These are phyloP conservation scores for Oenanthe sinensis DNA, from an alignment of 129 eudicot genomes.

Conservation along the genomic window DNA sequence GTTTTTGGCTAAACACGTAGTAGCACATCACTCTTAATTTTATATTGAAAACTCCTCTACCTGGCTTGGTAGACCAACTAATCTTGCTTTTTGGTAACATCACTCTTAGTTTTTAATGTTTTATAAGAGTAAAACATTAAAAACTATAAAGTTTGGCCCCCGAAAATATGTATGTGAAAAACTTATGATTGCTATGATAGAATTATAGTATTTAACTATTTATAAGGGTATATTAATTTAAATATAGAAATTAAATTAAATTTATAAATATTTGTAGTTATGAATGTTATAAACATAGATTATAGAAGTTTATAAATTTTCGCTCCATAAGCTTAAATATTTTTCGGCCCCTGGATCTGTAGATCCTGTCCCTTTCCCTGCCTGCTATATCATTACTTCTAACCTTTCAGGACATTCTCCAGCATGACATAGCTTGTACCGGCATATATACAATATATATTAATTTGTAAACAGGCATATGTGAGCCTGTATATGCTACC, in stretches of 20 bases:
- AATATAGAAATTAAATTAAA: too few species aligned
- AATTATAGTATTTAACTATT: too few species aligned
- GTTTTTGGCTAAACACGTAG: background rate
- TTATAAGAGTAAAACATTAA: background rate
- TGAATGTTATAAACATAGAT: too few species aligned
- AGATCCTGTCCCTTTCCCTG: background rate
- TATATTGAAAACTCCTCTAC: background rate
- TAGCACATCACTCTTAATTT: background rate
- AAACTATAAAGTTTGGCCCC: too few species aligned
- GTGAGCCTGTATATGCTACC: background rate
- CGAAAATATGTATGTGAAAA: background rate
- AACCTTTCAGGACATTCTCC: background rate
- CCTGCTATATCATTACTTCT: background rate
- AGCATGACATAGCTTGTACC: background rate
- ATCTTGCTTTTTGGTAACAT: constrained; percentile 2
- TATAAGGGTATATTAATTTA: background rate
- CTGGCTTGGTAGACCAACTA: background rate
- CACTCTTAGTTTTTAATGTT: too few species aligned
- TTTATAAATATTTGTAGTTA: too few species aligned
- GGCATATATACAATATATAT: background rate
- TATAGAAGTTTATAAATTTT: too few species aligned
- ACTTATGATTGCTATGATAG: background rate
- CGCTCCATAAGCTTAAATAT: background rate
- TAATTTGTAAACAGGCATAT: background rate
- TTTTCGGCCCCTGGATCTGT: background rate